Evolutionary conservation across 805 yeast genomes (phyloP), one percentile per base, ranked within the genome.

Genomic region (Candida sphagnicola): DNA sequence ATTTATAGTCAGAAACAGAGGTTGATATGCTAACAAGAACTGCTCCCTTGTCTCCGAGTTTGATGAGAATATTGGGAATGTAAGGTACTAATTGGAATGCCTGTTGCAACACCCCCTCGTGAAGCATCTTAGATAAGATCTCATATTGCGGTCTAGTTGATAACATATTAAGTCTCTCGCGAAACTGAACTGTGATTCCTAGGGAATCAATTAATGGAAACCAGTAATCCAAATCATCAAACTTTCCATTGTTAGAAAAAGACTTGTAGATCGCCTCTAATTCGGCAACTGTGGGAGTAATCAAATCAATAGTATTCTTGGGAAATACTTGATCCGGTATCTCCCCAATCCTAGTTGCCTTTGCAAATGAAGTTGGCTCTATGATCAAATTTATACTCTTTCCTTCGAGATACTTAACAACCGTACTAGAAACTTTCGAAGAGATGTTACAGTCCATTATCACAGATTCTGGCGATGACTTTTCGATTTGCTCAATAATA

Each of bases 361-460:
- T 88, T 2, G 77, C 69, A 1, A 65, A 68, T 1, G 93, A 82
- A 0, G 96, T 88, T 3, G 96, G 96, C 47, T 88, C 96, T 42
- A 81, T 68, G 1, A 83, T 62, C 2, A 73, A 65, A 8, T 54
- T 58, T 28, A 44, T 51, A 1, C 45, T 30, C 23, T 13, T 4
- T n/a, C 13, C 31, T 8, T 28, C 16, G 15, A 32, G 15, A 8
- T 13, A 6, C 6, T 4, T 51, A 14, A 74, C 37, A 0, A 81
- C 60, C 5, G 57, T 57, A 24, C 57, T 49, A 46, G 74, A 61
- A 12, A 72, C 64, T 2, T 56, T 56, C 0, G 56, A 45, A 1
- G 82, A 72, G 3, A 88, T 57, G 51, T 88, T 88, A 31, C 87
- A 80, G 54, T 88, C 96, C 33, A 82, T 53, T 4, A 83, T 67